A percentile compares a stretch with the other conserved stretches of the same genome.
phyloP scores from a whole-genome alignment of 306 rosid genomes.

The Gynostemma pentaphyllum region DNA sequence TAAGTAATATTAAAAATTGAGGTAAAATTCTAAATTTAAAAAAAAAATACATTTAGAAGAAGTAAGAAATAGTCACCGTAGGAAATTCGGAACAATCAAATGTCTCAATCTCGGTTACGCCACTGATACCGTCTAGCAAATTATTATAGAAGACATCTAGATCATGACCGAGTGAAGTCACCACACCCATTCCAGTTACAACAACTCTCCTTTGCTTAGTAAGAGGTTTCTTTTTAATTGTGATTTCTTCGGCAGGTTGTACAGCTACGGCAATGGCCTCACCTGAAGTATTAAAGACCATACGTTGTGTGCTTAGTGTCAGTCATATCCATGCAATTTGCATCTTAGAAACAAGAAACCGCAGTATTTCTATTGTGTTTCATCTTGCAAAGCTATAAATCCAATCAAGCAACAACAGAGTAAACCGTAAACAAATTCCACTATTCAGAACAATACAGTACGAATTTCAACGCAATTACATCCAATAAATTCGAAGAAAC shows the following conservation, averaged over 20 bases:
- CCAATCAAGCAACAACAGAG: neutral
- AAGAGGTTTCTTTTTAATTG: constrained; percentile 38
- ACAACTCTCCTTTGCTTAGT: constrained; percentile 76
- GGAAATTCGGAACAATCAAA: constrained; percentile 90
- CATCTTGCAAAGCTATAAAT: no score
- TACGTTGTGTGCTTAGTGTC: neutral
- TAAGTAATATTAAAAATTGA: constrained; percentile 25
- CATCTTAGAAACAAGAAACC: neutral
- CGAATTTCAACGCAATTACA: neutral
- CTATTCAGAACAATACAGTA: neutral
- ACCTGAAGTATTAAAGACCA: constrained; percentile 29
- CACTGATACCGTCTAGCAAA: constrained; percentile 82
- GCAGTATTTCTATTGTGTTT: neutral
- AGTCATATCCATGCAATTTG: neutral
- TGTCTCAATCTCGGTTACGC: constrained; percentile 79
- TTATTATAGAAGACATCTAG: constrained; percentile 71
- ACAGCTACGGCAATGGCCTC: constrained; percentile 58
- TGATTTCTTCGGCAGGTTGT: constrained; percentile 57
- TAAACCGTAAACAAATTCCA: neutral
- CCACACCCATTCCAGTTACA: constrained; percentile 90
- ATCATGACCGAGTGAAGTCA: constrained; percentile 82
- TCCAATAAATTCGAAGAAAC: neutral
- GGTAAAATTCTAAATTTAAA: constrained; percentile 27
- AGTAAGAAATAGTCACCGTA: constrained; percentile 34
- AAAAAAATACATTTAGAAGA: constrained; percentile 18